phyloP scores from a whole-genome alignment of 352 stramenopile genomes.

The Phytophthora chlamydospora region DNA sequence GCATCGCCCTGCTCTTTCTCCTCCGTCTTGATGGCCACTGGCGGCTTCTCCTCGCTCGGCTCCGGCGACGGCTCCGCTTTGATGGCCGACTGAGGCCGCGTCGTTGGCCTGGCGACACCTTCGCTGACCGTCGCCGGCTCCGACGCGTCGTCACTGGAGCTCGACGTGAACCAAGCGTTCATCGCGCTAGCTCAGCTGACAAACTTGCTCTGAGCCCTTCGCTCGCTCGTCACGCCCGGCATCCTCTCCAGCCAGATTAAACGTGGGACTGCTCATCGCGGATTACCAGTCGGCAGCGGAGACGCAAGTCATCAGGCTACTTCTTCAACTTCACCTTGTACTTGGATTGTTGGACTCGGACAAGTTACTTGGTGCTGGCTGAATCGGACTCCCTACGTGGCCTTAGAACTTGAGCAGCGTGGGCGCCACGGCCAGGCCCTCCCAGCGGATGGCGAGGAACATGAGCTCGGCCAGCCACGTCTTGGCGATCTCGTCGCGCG shows the following conservation, averaged over 20 bases:
- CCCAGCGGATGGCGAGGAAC: slow-evolving; percentile 66
- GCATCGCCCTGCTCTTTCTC: neutral
- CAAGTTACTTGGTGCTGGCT: too few relatives aligned
- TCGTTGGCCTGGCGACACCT: too few relatives aligned
- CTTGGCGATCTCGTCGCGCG: slow-evolving; percentile 50
- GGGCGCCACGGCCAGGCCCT: slow-evolving; percentile 50
- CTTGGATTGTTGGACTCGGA: neutral
- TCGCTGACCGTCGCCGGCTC: too few relatives aligned
- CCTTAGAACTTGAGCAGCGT: slow-evolving; percentile 45
- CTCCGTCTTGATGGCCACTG: neutral
- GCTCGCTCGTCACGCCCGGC: too few relatives aligned
- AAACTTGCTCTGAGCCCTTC: too few relatives aligned
- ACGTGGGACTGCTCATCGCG: too few relatives aligned
- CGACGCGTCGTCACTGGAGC: too few relatives aligned
- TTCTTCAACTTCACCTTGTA: slow-evolving; percentile 21
- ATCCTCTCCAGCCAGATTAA: too few relatives aligned
- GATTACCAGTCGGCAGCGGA: too few relatives aligned
- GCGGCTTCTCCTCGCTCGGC: slow-evolving; percentile 1
- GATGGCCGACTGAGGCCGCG: neutral
- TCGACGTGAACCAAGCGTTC: too few relatives aligned
- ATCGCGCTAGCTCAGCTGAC: too few relatives aligned
- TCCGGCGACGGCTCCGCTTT: slow-evolving; percentile 12
- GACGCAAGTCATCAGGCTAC: neutral
- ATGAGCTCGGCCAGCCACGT: slow-evolving; percentile 63
- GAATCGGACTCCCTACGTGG: too few relatives aligned